Base-by-base conservation (phyloP, 192 early-diverging fungal genomes). In the Podila epicladia region DNA sequence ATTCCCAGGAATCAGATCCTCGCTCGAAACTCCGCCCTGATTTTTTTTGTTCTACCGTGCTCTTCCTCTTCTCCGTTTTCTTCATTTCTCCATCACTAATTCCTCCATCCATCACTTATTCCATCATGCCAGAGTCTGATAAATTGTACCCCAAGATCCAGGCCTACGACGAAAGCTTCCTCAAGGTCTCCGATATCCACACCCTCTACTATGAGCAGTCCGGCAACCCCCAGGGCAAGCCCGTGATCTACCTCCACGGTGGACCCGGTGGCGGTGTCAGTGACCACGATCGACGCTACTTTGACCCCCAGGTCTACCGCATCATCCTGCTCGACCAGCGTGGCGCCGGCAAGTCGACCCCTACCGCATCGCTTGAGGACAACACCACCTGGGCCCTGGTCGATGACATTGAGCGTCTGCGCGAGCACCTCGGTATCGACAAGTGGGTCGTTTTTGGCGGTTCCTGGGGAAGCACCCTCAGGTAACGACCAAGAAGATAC, bases 401-500 rank as follows among this genome's bases (percentile, higher is more conserved):
- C 7, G 69, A 22, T 8, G 92, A 94, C 76, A 87, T 94, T 49
- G 92, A 94, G 67, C 84, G 61, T 71, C 58, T 93, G 55, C 77
- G 91, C 61, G 83, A 87, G 58, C 87, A 89, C 51, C 71, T 92
- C 9, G 79, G 83, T 20, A 89, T 94, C 61, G 91, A 91, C 64
- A 90, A 87, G 55, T 94, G 92, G 92, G 85, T 91, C 35, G 91
- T 94, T 17, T 93, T 94, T 88, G 92, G 92, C 31, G 92, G 92
- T 41, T 90, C 87, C 6, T 93, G 91, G 91, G 92, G 92, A 37
- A 86, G 83, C 57, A 85, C 86, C 0, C 78, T 83, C 61, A 83
- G 74, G 72, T 74, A 75, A 66, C 2, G 17, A 32, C 12, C 17
- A 45, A 9, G 24, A 22, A 41, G 73, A 37, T 37, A 37, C 58